Evolutionary conservation across 768 basidiomycete genomes (phyloP), one percentile per base, ranked within the genome.

Genomic region (Mycena kentingensis): DNA sequence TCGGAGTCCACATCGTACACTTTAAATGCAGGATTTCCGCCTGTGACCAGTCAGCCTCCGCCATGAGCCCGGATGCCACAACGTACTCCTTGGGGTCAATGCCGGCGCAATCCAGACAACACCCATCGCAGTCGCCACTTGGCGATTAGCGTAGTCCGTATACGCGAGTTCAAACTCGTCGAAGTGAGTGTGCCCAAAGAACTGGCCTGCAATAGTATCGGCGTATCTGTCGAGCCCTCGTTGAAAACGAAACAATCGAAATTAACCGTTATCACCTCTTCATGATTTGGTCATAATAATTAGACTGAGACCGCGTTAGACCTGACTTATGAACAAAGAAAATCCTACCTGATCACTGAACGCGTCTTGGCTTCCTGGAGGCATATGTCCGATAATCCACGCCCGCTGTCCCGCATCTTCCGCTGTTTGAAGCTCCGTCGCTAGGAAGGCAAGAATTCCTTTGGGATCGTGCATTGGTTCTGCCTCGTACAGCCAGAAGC

Each of bases 1-100:
- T 83, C 82, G 3, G 83, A 81, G 60, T 87, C 85, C 24, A 87
- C 70, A 46, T 85, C 83, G 62, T 85, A 85, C 0, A 84, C 65
- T 46, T 80, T 78, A 70, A 79, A 84, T 12, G 76, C 77, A 3
- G 77, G 81, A 58, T 82, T 82, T 28, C 75, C 80, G 51, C 71
- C 82, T 84, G 49, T 18, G 26, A 25, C 13, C 12, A 21, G 15
- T 44, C 51, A 10, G 27, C 12, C 41, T 21, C 35, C 54, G 29
- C 5, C 7, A 27, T 16, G 13, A 50, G 31, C 4, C 18, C 7
- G 29, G 37, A 10, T 21, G 25, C 10, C 31, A 24, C 13, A 19
- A 65, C 75, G 46, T 46, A 82, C 83, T 73, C 52, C 77, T 73
- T 3, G 84, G 84, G 1, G 84, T 84, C 31, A 85, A 55, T 1